Evolutionary conservation across 345 rosid species (phyloP), one percentile per base, ranked within the genome.

Genomic region (Mercurialis annua): DNA sequence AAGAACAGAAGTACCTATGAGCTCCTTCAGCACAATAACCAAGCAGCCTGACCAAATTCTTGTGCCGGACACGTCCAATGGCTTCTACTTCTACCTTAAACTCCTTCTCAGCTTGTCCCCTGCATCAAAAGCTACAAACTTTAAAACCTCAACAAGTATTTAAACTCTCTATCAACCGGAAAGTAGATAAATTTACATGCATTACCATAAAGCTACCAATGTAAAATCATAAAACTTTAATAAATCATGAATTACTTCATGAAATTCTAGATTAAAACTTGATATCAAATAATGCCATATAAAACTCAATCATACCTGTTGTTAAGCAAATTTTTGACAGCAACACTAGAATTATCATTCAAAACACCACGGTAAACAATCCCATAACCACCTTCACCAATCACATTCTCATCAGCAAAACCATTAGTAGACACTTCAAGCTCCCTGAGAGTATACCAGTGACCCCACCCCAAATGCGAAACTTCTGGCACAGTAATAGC

Each of bases 21-120:
- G 90, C 96, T 78, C 97, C 96, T 84, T 93, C 98, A 43, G 83
- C 98, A 61, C 98, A 93, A 79, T 93, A 93, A 76, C 98, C 98
- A 51, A 89, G 87, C 76, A 93, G 74, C 63, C 98, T 82, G 82
- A 87, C 98, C 81, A 93, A 85, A 78, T 93, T 93, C 86, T 93
- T 93, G 62, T 93, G 98, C 68, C 98, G 77, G 5, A 90, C 97
- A 16, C 97, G 82, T 23, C 98, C 98, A 23, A 93, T 93, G 17
- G 98, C 97, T 81, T 93, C 98, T 23, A 93, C 98, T 71, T 93
- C 97, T 48, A 93, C 97, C 77, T 87, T 93, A 43, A 93, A 93
- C 73, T 93, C 98, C 87, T 85, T 93, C 85, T 90, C 98, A 65
- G 97, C 97, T 69, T 93, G 98, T 67, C 98, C 98, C 81, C 88